These are phyloP conservation scores for Silene noctiflora DNA, from an alignment of 179 eudicot genomes.

Conservation along the genomic window DNA sequence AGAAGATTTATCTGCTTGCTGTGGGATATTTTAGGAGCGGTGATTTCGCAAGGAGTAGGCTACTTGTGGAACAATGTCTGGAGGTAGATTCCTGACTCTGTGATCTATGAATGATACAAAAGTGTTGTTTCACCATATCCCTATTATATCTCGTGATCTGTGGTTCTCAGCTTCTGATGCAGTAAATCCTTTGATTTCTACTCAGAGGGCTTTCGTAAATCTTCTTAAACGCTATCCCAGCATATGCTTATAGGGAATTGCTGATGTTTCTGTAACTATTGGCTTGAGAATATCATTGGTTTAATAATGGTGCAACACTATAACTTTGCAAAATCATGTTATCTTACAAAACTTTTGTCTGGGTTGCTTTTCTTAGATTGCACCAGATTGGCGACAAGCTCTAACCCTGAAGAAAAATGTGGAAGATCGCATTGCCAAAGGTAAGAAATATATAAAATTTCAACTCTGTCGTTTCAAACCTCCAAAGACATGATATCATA, in stretches of 20 bases:
- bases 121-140: not conserved
- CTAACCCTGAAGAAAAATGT: conserved; percentile 63
- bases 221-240: not conserved
- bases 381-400: conserved; percentile 92
- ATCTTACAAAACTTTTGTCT: conserved; percentile 1
- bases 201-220: not conserved
- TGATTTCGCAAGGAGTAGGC: conserved; percentile 20
- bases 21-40: conserved; percentile 1
- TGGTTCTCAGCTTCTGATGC: not conserved
- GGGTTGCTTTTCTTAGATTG: conserved; percentile 36
- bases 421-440: conserved; percentile 73
- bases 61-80: conserved; percentile 60
- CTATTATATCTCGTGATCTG: not conserved
- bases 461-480: not conserved
- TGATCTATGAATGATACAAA: not conserved
- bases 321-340: not conserved
- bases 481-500: not conserved
- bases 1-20: conserved; percentile 6
- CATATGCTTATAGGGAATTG: not conserved
- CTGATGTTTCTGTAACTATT: too few relatives aligned
- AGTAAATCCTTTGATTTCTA: not conserved
- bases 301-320: too few relatives aligned
- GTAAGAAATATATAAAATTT: conserved; percentile 29
- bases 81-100: conserved; percentile 39
- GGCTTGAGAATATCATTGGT: too few relatives aligned